Conservation (phyloP, 192 early-diverging fungal genomes). For the Coemansia sp. region DNA sequence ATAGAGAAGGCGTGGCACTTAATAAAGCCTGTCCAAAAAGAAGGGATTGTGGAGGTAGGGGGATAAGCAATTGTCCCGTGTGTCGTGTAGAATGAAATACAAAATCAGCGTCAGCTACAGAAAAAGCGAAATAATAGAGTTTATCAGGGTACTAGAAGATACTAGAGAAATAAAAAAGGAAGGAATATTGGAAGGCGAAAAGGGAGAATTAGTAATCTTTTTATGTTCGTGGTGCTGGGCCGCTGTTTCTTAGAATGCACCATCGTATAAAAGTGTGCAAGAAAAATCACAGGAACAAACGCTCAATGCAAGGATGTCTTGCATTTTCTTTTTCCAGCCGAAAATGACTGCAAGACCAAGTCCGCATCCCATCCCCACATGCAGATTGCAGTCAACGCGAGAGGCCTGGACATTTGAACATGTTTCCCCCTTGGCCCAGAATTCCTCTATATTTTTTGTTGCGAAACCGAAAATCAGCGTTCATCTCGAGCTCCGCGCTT, state of each 20-base stretch:
- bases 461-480: background rate
- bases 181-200: background rate
- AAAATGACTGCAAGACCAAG: background rate
- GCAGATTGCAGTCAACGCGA: background rate
- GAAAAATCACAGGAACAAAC: background rate
- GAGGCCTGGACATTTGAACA: background rate
- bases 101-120: background rate
- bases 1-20: slow-evolving; percentile 5
- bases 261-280: background rate
- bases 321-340: too few relatives aligned
- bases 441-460: background rate
- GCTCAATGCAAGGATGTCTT: background rate
- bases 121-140: background rate
- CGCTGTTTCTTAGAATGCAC: background rate
- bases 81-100: background rate
- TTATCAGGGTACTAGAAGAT: background rate
- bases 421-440: background rate
- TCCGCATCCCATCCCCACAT: slow-evolving; percentile 1
- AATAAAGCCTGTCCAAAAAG: slow-evolving; percentile 1
- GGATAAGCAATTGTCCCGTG: background rate
- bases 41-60: background rate
- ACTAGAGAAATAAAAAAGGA: background rate
- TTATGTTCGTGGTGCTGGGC: background rate
- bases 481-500: too few relatives aligned
- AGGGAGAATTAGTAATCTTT: background rate